Evolutionary conservation across 129 eudicot genomes (phyloP).

Genomic region (Flaveria ramosissima): DNA sequence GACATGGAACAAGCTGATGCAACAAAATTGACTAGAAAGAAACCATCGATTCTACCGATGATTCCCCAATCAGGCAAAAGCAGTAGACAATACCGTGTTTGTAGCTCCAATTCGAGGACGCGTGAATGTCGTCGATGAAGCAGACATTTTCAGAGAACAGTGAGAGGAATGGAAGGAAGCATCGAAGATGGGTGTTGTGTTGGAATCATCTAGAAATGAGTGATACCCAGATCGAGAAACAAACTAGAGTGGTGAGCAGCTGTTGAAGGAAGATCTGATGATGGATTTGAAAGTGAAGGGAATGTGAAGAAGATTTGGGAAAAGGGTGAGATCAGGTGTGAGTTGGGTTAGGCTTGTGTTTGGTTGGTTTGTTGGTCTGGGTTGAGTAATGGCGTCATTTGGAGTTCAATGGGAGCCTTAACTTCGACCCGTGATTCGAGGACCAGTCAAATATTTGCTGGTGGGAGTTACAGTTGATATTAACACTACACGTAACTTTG

Average conservation of each 20-base stretch:
- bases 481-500: conserved; percentile 18
- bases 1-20: too few relatives aligned
- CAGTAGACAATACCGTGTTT: conserved; percentile 57
- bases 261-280: too few relatives aligned
- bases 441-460: conserved; percentile 39
- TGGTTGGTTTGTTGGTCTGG: too few relatives aligned
- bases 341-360: conserved; percentile 22
- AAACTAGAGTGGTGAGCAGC: too few relatives aligned
- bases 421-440: conserved; percentile 48
- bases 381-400: conserved; percentile 26
- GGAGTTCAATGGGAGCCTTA: conserved; percentile 30
- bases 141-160: conserved; percentile 60
- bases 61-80: too few relatives aligned
- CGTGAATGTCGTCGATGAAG: conserved; percentile 62
- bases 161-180: conserved; percentile 17
- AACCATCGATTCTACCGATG: too few relatives aligned
- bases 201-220: too few relatives aligned
- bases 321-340: background rate
- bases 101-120: conserved; percentile 74
- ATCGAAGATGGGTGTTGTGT: conserved; percentile 17
- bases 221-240: too few relatives aligned
- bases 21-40: too few relatives aligned
- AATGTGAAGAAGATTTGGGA: background rate
- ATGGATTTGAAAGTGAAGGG: conserved; percentile 7
- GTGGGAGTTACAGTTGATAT: conserved; percentile 35